phyloP scores from a whole-genome alignment of 225 moss, liverwort and hornwort species.

The Neckera pumila region DNA sequence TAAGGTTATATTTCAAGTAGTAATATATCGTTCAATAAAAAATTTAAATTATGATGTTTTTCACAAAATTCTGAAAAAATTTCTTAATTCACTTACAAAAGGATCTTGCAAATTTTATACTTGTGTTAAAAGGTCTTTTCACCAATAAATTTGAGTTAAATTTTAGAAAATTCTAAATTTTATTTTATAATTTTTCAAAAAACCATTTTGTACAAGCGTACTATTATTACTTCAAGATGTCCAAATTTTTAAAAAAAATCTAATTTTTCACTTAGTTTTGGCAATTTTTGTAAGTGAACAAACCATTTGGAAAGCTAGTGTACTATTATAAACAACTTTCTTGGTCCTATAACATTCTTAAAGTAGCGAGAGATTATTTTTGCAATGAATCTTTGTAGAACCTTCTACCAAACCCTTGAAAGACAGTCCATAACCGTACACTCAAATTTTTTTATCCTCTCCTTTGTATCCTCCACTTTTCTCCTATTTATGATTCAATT shows the following conservation, averaged over 20 bases:
- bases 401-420: neutral
- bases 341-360: neutral
- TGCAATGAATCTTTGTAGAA: neutral
- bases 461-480: too few relatives aligned
- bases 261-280: neutral
- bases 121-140: neutral
- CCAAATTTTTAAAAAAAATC: neutral
- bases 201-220: neutral
- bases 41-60: neutral
- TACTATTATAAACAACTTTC: neutral
- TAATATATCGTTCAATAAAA: neutral
- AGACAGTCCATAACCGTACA: too few relatives aligned
- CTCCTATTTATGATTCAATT: too few relatives aligned
- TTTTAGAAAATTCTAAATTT: rapidly evolving
- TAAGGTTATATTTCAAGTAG: too few relatives aligned
- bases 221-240: neutral
- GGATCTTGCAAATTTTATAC: neutral
- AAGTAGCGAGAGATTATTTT: neutral
- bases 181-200: neutral
- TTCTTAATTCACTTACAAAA: neutral
- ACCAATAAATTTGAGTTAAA: neutral
- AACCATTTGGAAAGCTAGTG: neutral
- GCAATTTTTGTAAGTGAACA: neutral
- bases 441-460: too few relatives aligned
- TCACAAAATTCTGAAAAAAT: too few relatives aligned